These are phyloP conservation scores for Jamesozyma gamospora DNA, from an alignment of 805 yeast species.

Conservation along the genomic window DNA sequence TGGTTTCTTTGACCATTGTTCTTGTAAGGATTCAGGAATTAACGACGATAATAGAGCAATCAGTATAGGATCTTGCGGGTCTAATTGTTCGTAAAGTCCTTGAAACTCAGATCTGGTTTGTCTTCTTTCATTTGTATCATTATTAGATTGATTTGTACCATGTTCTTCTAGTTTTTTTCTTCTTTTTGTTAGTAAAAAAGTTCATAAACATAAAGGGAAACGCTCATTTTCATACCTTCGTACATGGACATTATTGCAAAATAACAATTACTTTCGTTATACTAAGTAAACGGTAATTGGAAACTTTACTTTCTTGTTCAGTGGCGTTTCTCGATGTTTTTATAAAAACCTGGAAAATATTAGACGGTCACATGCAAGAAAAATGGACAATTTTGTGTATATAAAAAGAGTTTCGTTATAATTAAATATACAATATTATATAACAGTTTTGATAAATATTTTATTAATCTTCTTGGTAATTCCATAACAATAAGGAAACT, in stretches of 20 bases:
- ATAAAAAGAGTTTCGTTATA: no score
- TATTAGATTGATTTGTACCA: constrained; percentile 2
- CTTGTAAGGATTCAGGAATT: constrained; percentile 21
- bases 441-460: no score
- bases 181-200: no score
- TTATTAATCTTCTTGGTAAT: not conserved
- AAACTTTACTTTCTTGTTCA: no score
- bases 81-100: constrained; percentile 10
- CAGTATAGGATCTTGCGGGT: constrained; percentile 10
- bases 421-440: no score
- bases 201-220: not conserved
- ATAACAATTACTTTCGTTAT: no score
- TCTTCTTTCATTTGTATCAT: constrained; percentile 12
- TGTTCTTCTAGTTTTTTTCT: constrained; percentile 22
- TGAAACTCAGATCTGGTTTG: constrained; percentile 18
- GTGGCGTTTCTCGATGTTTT: not conserved
- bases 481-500: not conserved
- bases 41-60: constrained; percentile 7
- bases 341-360: no score
- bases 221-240: constrained; percentile 21
- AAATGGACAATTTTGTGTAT: no score
- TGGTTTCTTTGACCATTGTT: constrained; percentile 23
- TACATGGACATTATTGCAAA: constrained; percentile 30
- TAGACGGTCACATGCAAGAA: no score
- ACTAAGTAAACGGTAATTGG: no score